A percentile compares a stretch with the other conserved stretches of the same genome.
phyloP scores from a whole-genome alignment of 2,329 filamentous ascomycete genomes.

The Fusarium solani-melongenae region DNA sequence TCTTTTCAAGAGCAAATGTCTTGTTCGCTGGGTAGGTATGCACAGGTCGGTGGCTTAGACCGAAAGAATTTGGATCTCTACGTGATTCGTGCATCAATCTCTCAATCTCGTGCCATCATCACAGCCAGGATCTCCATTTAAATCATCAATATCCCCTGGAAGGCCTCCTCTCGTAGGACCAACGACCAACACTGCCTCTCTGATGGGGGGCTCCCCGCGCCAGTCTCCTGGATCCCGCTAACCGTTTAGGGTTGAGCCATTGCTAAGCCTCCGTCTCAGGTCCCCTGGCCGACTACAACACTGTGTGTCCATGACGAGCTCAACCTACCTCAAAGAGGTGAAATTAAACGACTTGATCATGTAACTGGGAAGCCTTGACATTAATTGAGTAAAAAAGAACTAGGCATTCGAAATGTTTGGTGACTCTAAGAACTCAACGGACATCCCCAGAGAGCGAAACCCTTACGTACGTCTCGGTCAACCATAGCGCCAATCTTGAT shows the following conservation, averaged over 20 bases:
- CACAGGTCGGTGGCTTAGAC: not conserved
- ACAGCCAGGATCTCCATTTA: not conserved
- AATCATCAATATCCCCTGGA: not conserved
- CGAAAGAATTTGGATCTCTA: not conserved
- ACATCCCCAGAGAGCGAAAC: not conserved
- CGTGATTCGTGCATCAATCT: not conserved
- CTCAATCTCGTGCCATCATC: not conserved
- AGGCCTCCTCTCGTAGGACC: not conserved
- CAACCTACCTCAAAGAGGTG: not conserved
- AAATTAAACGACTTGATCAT: not conserved
- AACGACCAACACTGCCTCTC: constrained; percentile 23
- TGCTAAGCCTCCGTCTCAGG: constrained; percentile 12
- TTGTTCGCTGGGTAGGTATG: not conserved
- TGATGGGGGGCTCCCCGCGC: constrained; percentile 25
- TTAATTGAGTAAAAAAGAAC: not conserved
- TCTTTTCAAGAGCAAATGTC: not conserved
- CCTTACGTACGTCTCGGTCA: not conserved
- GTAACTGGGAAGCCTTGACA: not conserved
- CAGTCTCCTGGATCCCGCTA: constrained; percentile 24
- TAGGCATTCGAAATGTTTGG: not conserved
- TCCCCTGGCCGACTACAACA: not conserved
- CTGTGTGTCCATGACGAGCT: not conserved
- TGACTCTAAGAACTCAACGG: not conserved
- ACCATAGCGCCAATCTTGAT: constrained; percentile 15
- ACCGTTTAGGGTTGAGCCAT: constrained; percentile 20